Base-by-base conservation (phyloP, 2,329 filamentous ascomycete genomes). In the Penicillium thymicola region DNA sequence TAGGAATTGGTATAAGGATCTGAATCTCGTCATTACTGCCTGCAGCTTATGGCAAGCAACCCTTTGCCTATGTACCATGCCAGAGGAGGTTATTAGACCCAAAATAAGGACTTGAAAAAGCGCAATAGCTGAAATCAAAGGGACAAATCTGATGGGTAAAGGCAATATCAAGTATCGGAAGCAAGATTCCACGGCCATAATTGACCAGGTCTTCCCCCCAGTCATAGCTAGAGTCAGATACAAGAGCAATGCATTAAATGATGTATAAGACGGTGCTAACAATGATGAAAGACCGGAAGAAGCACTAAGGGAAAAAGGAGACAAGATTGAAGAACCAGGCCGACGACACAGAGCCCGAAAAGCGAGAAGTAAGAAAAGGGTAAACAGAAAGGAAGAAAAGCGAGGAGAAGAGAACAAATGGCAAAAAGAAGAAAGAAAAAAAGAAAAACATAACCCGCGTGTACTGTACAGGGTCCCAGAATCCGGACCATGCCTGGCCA, bases 231-330 rank as follows among this genome's bases (percentile, higher is more conserved):
- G 28, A 27, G 18, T 52, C 21, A 38, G n/a, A 46, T 37, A 42
- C 47, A 50, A 47, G 27, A 55, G 45, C 51, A 59, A 62, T 54
- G 60, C 57, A 64, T 65, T 63, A 62, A 65, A 66, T 63, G 57
- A 60, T 56, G 53, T 64, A 60, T 60, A 52, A 32, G 13, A 51
- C 41, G 49, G 38, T 34, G 51, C 54, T 62, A 60, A 43, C 14
- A n/a, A 62, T 25, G 37, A 58, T 58, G 28, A 42, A 45, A 57
- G 27, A 23, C 52, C 38, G 42, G 8, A 30, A 51, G 32, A 37
- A 42, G 47, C 48, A 59, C 59, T 54, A 55, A 55, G 38, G 40
- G 45, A n/a, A 48, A 48, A n/a, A 43, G 46, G 37, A 27, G 44
- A 27, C 32, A 52, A 57, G 25, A 54, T 46, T 7, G 54, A 49